Evolutionary conservation across 2,329 filamentous ascomycete species (phyloP).

Genomic region (Lizonia empirigonia): DNA sequence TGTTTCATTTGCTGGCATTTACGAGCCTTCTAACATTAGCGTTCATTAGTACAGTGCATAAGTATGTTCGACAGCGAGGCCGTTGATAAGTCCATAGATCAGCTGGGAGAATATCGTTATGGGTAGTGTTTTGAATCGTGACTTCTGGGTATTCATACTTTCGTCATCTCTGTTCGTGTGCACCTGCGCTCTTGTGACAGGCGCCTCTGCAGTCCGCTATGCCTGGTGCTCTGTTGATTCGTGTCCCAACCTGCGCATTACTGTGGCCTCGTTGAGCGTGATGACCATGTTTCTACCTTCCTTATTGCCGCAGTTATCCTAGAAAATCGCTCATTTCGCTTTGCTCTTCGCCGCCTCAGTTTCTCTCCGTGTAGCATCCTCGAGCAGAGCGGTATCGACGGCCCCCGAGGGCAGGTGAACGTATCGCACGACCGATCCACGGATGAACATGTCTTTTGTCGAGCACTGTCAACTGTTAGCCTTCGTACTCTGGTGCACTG

Average conservation of each 20-base stretch:
- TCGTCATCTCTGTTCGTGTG: neutral
- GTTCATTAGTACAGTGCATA: neutral
- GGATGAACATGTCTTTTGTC: conserved; percentile 95
- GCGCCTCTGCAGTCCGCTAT: neutral
- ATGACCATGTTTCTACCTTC: neutral
- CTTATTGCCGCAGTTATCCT: neutral
- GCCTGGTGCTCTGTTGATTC: neutral
- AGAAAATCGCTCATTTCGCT: conserved; percentile 38
- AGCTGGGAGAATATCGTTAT: neutral
- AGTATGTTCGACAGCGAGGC: neutral
- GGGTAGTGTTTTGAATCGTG: neutral
- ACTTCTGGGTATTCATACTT: neutral
- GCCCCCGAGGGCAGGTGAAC: conserved; percentile 82
- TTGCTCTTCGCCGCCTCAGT: conserved; percentile 46
- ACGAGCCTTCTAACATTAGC: neutral
- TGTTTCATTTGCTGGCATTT: neutral
- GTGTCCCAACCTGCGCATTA: neutral
- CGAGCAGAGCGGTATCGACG: conserved; percentile 83
- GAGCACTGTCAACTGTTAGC: conserved; percentile 60
- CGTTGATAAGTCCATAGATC: neutral
- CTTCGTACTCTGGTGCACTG: neutral
- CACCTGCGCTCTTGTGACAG: neutral
- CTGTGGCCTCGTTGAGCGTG: neutral
- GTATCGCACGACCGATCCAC: conserved; percentile 90
- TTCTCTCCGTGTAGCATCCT: conserved; percentile 72